A percentile compares a stretch with the other conserved stretches of the same genome.
phyloP scores from a whole-genome alignment of 1,139 yeast genomes.

The Zygotorulaspora mrakii region DNA sequence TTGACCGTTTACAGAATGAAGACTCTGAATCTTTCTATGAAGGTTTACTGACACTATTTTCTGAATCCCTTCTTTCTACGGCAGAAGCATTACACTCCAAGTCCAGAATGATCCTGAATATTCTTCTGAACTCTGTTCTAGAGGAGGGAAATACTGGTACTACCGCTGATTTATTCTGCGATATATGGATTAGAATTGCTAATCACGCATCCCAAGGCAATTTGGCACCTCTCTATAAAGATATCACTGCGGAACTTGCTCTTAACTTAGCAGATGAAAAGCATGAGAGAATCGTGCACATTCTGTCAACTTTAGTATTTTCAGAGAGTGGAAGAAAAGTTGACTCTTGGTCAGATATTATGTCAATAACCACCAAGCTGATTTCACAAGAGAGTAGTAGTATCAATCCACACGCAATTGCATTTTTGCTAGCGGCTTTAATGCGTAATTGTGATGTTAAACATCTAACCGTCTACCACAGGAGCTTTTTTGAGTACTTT shows the following conservation, averaged over 20 bases:
- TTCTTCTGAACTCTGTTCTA: slow-evolving; percentile 43
- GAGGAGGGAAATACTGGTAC: slow-evolving; percentile 22
- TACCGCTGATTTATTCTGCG: slow-evolving; percentile 50
- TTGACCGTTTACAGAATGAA: slow-evolving; percentile 44
- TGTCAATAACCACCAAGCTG: slow-evolving; percentile 15
- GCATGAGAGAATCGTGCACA: slow-evolving; percentile 26
- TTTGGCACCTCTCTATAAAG: slow-evolving; percentile 45
- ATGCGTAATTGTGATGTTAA: slow-evolving; percentile 60
- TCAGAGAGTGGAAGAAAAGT: slow-evolving; percentile 69
- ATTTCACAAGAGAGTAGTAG: slow-evolving; percentile 13
- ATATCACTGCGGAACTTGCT: slow-evolving; percentile 37
- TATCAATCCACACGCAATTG: slow-evolving; percentile 28
- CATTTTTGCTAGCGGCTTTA: slow-evolving; percentile 44
- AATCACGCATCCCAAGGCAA: slow-evolving; percentile 59
- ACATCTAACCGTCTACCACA: slow-evolving; percentile 48
- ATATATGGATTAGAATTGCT: slow-evolving; percentile 56
- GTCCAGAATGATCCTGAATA: slow-evolving; percentile 48
- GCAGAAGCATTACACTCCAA: slow-evolving; percentile 73
- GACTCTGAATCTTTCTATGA: slow-evolving; percentile 47
- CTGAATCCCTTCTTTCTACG: slow-evolving; percentile 75
- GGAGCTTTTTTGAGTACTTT: slow-evolving; percentile 42
- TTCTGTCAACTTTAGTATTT: slow-evolving; percentile 47
- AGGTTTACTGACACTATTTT: slow-evolving; percentile 58
- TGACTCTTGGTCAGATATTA: slow-evolving; percentile 37
- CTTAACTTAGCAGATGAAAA: slow-evolving; percentile 18